Evolutionary conservation across 176 grass and related monocot species (phyloP), one percentile per base, ranked within the genome.

Genomic region (Eleusine indica): DNA sequence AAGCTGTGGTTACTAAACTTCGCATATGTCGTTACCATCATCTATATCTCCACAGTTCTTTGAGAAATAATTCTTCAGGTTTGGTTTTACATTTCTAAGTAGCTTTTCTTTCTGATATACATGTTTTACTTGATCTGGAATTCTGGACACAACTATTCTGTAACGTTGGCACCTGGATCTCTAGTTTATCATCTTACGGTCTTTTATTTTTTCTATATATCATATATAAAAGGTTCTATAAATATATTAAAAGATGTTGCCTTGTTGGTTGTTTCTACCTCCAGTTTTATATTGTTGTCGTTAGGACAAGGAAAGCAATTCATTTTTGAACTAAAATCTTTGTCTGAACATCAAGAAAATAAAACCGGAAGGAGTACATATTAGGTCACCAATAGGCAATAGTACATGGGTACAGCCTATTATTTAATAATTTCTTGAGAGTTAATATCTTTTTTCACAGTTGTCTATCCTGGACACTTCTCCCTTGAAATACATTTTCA

Each of bases 21-120:
- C 90, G 87, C 19, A 93, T 90, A 76, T 95, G 91, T 68, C 62
- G 80, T 56, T 93, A 93, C 81, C 96, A 98, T 53, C 90, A 95
- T 87, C 82, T 98, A 70, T 98, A 86, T 77, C 84, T 98, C 72
- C 96, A 98, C 74, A 91, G 71, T 82, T 95, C 96, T 87, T 86
- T 98, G 82, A 93, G 74, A 52, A 86, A 91, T 77, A 95, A 95
- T 90, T 91, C 88, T 88, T 98, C 96, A 98, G 96, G 96, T 98
- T 85, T 88, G 56, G 19, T 60, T 81, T 78, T 84, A 66, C 46
- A 29, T 80, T 76, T 47, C 48, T 77, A 57, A 77, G 56, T 21
- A 66, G 57, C 30, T 60, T 73, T 7, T 54, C 29, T 65, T 39
- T 89, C 15, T 49, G 57, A 58, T 65, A 64, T 56, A 29, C 18